A percentile compares a stretch with the other conserved stretches of the same genome.
These are phyloP conservation scores for Phylloporus scabripes DNA, from an alignment of 768 basidiomycete genomes.

Conservation along the genomic window DNA sequence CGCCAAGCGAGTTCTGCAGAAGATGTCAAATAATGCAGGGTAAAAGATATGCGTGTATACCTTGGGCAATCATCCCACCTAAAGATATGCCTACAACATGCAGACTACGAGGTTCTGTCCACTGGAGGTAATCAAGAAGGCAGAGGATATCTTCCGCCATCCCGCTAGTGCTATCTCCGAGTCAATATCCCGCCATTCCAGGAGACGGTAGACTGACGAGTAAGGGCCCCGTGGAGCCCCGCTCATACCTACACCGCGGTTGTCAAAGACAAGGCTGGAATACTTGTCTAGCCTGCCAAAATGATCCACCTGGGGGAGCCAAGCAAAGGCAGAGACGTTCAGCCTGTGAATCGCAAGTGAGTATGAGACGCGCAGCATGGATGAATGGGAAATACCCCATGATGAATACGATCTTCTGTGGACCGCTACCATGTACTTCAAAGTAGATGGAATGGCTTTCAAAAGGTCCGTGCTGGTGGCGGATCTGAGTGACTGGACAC, in stretches of 20 bases:
- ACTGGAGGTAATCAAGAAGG: conserved; percentile 65
- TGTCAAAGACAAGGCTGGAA: conserved; percentile 72
- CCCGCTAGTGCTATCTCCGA: conserved; percentile 48
- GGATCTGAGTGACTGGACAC: conserved; percentile 61
- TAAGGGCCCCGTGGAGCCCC: conserved; percentile 69
- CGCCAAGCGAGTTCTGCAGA: conserved; percentile 57
- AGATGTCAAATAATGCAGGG: background rate
- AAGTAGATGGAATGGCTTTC: conserved; percentile 76
- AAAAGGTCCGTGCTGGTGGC: conserved; percentile 41
- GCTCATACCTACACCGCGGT: conserved; percentile 78
- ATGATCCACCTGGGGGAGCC: conserved; percentile 59
- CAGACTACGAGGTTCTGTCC: conserved; percentile 56
- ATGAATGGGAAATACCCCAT: conserved; percentile 50
- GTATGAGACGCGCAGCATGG: background rate
- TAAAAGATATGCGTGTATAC: conserved; percentile 28
- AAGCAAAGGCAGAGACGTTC: conserved; percentile 58
- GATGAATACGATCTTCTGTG: conserved; percentile 64
- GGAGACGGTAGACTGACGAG: conserved; percentile 42
- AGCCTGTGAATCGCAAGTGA: conserved; percentile 36
- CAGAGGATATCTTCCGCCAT: conserved; percentile 75
- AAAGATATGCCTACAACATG: conserved; percentile 73
- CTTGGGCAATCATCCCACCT: conserved; percentile 83
- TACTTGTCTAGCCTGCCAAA: conserved; percentile 54
- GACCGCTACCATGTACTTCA: conserved; percentile 67
- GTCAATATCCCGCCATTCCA: background rate